Evolutionary conservation across 129 eudicot genomes (phyloP), one percentile per base, ranked within the genome.

Genomic region (Tagetes erecta): DNA sequence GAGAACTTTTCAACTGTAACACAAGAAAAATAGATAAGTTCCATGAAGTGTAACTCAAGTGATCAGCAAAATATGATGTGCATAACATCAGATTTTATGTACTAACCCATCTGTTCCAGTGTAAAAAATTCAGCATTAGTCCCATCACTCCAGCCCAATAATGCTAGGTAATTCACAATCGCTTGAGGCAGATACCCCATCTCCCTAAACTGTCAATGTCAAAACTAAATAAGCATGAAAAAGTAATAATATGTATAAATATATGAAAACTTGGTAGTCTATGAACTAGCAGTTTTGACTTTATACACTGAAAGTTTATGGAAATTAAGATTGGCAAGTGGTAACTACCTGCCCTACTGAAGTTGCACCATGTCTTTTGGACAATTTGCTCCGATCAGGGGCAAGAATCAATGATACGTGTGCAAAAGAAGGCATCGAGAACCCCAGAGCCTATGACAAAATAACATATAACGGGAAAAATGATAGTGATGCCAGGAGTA

Each of bases 111-210:
- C 64, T 91, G 84, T 55, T 94, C 91, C 51, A 94, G 86, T 80
- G 91, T 84, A 81, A 86, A 94, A 85, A 90, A 94, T 76, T 94
- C 98, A 76, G 76, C 88, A 44, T 86, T 91, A 79, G 97, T 94
- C 76, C 98, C 97, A 83, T 94, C 98, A 78, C 98, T 90, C 98
- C 98, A 94, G 52, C 98, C 98, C 82, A 94, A 79, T 72, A 94
- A 81, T 30, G 97, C 96, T 56, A 94, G 84, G 76, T 94, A 94
- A 83, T 94, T 94, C 67, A 94, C 96, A 83, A 94, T 78, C 34
- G 96, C 89, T 83, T 94, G 90, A 73, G 98, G 96, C 80, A 94
- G 77, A 85, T 76, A 88, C 56, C 97, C 98, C 93, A 89, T 87
- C 70, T 92, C 98, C 77, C 84, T 85, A 85, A 76, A 92, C 98